Percentiles rank a stretch among this genome's conserved stretches.
Evolutionary conservation across 2,329 filamentous ascomycete genomes (phyloP).

Genomic region (Apiospora aurea): DNA sequence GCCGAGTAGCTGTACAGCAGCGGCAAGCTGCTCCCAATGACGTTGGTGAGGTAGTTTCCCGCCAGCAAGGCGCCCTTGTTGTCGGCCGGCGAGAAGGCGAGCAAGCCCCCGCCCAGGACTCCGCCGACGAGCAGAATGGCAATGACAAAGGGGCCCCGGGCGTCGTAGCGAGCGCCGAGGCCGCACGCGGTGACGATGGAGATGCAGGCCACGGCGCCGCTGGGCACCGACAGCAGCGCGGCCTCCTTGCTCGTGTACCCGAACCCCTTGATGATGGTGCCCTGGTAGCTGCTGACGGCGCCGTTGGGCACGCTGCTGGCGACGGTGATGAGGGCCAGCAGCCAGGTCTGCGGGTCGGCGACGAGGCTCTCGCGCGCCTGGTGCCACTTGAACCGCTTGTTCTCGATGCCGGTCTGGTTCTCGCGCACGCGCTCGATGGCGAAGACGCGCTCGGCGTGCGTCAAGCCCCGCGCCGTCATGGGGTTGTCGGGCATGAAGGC

Average conservation of each 20-base stretch:
- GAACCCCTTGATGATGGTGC: conserved; percentile 50
- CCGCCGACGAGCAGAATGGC: conserved; percentile 52
- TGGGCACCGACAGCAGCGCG: conserved; percentile 52
- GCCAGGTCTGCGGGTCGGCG: conserved; percentile 36
- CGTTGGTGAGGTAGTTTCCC: conserved; percentile 53
- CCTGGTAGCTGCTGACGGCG: conserved; percentile 50
- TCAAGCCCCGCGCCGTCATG: conserved; percentile 35
- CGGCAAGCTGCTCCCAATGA: conserved; percentile 50
- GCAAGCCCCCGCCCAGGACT: conserved; percentile 52
- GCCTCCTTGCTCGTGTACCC: conserved; percentile 51
- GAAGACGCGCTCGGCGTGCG: conserved; percentile 35
- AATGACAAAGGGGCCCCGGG: conserved; percentile 50
- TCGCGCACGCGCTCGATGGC: conserved; percentile 38
- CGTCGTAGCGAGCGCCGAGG: conserved; percentile 45
- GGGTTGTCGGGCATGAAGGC: conserved; percentile 37
- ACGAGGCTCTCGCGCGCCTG: conserved; percentile 36
- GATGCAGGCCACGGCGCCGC: conserved; percentile 50
- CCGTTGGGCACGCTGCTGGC: conserved; percentile 44
- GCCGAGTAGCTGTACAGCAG: conserved; percentile 43
- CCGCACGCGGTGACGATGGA: conserved; percentile 48
- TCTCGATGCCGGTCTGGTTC: conserved; percentile 39
- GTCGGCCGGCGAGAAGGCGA: conserved; percentile 45
- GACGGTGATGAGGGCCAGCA: conserved; percentile 34
- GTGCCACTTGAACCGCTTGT: conserved; percentile 38
- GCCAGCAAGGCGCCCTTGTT: conserved; percentile 50